Conservation (phyloP, 1,284 basidiomycete species). For the Trichosporon ovoides region DNA sequence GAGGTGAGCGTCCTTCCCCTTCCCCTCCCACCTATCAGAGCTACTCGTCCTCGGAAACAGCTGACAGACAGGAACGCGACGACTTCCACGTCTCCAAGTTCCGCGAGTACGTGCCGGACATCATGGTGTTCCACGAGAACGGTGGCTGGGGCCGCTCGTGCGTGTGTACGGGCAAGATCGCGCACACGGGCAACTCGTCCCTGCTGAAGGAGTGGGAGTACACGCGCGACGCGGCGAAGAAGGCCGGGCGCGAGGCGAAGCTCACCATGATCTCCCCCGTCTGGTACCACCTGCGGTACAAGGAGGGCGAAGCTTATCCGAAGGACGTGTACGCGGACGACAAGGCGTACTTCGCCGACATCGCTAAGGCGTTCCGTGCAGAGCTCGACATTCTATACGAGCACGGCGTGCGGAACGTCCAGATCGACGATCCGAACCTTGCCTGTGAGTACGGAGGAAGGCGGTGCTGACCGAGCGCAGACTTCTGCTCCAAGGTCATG, state of each 20-base stretch:
- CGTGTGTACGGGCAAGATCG: slow-evolving; percentile 36
- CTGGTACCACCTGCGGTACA: slow-evolving; percentile 63
- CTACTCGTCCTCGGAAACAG: too few species aligned
- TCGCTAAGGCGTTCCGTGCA: slow-evolving; percentile 63
- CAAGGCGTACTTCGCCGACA: slow-evolving; percentile 53
- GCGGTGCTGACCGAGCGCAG: too few species aligned
- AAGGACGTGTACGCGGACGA: slow-evolving; percentile 25
- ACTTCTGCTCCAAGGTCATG: slow-evolving; percentile 37
- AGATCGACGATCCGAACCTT: slow-evolving; percentile 61
- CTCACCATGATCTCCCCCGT: slow-evolving; percentile 68
- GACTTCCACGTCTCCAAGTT: slow-evolving; percentile 29
- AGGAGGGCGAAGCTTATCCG: slow-evolving; percentile 27
- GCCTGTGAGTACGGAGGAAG: slow-evolving; percentile 40
- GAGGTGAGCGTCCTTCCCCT: background rate
- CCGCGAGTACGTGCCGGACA: slow-evolving; percentile 28
- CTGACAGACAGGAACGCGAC: slow-evolving; percentile 53
- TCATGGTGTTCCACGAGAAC: slow-evolving; percentile 26
- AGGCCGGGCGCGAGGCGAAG: slow-evolving; percentile 54
- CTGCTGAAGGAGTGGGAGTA: slow-evolving; percentile 44
- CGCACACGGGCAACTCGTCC: slow-evolving; percentile 32
- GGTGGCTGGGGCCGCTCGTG: slow-evolving; percentile 27
- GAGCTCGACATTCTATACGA: slow-evolving; percentile 68
- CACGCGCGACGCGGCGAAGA: slow-evolving; percentile 24
- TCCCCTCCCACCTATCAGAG: too few species aligned
- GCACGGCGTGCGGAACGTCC: slow-evolving; percentile 64